A percentile compares a stretch with the other conserved stretches of the same genome.
Conservation (phyloP, 257 asterid species). For the Solanum megistacrolobum region DNA sequence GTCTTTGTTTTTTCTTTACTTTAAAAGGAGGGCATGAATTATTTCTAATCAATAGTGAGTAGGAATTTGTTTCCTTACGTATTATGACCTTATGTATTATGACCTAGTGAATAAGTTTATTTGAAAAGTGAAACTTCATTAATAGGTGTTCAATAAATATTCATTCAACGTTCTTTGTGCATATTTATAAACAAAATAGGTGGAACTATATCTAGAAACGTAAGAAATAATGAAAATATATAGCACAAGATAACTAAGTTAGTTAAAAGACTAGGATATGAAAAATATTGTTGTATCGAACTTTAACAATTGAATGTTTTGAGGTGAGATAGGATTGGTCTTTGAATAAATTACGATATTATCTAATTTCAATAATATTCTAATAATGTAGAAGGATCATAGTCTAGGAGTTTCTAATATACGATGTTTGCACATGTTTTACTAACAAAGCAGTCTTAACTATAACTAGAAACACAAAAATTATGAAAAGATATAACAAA, state of each 20-base stretch:
- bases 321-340: not conserved
- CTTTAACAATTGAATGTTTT: not conserved
- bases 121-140: no score
- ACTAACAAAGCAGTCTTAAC: not conserved
- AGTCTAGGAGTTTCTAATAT: not conserved
- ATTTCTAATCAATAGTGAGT: not conserved
- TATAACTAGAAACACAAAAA: not conserved
- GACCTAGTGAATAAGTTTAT: not conserved
- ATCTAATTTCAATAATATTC: not conserved
- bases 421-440: not conserved
- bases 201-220: not conserved
- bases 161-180: not conserved
- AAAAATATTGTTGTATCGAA: not conserved
- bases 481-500: not conserved
- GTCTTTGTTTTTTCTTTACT: fast-evolving
- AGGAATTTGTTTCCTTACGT: not conserved
- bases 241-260: not conserved
- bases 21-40: not conserved
- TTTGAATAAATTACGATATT: not conserved
- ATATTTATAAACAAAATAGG: not conserved
- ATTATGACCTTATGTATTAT: no score
- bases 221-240: not conserved
- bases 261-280: not conserved
- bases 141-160: no score
- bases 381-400: not conserved